Conservation (phyloP, 2,329 filamentous ascomycete species). For the Alternaria conjuncta region DNA sequence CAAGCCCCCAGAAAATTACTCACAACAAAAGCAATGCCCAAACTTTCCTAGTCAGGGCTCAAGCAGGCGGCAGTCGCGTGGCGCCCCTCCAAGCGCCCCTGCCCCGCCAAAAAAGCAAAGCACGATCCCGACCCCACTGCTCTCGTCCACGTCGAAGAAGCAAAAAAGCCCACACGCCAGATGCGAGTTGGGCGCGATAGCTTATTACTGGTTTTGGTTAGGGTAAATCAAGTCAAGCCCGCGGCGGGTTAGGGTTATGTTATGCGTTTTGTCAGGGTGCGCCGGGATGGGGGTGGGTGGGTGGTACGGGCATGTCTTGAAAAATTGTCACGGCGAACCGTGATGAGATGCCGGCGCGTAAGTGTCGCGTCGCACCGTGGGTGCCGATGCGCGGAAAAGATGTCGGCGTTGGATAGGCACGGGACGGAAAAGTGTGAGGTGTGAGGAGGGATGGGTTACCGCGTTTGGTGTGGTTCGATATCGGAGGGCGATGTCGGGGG, state of each 20-base stretch:
- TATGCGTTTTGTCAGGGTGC: neutral
- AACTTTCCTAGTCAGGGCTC: neutral
- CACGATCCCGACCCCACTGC: constrained; percentile 3
- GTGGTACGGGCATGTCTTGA: neutral
- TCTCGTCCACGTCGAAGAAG: neutral
- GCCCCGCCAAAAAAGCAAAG: neutral
- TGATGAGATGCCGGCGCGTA: neutral
- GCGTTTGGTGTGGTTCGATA: neutral
- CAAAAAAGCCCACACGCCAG: constrained; percentile 4
- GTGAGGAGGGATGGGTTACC: neutral
- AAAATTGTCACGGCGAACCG: neutral
- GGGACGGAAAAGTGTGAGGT: neutral
- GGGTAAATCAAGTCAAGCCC: no score
- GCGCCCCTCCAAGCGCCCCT: constrained; percentile 1
- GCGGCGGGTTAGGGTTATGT: neutral
- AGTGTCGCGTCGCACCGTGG: neutral
- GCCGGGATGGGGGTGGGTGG: neutral
- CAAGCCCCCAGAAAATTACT: neutral
- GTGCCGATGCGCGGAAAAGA: neutral
- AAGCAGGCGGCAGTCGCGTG: neutral
- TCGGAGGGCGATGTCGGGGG: constrained; percentile 2
- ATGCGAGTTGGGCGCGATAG: neutral
- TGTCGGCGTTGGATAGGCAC: neutral
- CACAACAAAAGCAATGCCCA: neutral
- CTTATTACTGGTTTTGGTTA: neutral